Base-by-base conservation (phyloP, 2,329 filamentous ascomycete genomes). In the Aaosphaeria pasadenensis region DNA sequence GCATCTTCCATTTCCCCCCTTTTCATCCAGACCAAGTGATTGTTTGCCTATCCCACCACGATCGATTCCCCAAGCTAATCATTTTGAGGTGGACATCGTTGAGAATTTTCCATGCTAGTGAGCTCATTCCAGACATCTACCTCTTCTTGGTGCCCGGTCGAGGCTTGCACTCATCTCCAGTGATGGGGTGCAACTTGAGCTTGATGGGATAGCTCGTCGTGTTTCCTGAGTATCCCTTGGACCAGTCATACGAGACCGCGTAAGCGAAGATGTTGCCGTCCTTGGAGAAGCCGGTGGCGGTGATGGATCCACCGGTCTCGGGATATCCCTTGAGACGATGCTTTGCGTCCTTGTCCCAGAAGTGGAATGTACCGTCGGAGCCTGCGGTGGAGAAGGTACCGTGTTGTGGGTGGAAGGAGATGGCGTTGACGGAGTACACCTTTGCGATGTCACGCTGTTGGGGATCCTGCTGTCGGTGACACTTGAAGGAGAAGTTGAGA, bases 401-500 rank as follows among this genome's bases (percentile, higher is more conserved):
- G 72, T 96, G 91, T 9, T 88, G 80, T 1, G 94, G 94, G 74
- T 99, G 94, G 84, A 97, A 97, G 28, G 89, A 95, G 71, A 99
- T 99, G 59, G 91, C 87, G 75, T 99, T 99, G 66, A 99, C 91
- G 1, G 91, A 86, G 77, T 91, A 94, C 60, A 97, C 94, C 65
- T 92, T 94, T 60, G 88, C 89, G 55, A 87, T 77, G 71, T 90
- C 91, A 50, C 74, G 73, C 42, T 72, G 60, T 45, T 69, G 72
- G 48, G 84, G 75, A 1, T 88, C 83, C 5, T 84, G 82, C 62
- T 96, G 89, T 50, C 94, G 91, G 72, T 99, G 94, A 74, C 94
- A 99, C 74, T 97, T 97, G 84, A 99, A 99, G 39, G 90, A 96
- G 78, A 99, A 99, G 77, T 99, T 97, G 64, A 86, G 88, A 55